These are phyloP conservation scores for Claviceps sp. DNA, from an alignment of 2,329 filamentous ascomycete genomes.

Conservation along the genomic window DNA sequence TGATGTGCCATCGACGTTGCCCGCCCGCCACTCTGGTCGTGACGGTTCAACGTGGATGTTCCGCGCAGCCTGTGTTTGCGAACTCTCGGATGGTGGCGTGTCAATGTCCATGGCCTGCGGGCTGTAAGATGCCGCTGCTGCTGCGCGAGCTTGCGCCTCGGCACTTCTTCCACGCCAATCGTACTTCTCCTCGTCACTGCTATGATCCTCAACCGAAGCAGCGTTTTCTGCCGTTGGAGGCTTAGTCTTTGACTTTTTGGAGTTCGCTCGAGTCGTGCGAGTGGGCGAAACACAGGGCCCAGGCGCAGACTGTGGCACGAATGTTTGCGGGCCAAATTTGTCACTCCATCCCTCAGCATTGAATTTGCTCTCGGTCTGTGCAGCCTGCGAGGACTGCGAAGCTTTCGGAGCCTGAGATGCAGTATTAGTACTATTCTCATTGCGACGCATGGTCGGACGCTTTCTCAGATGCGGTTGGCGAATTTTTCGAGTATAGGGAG, in stretches of 20 bases:
- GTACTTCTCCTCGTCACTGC: slow-evolving; percentile 28
- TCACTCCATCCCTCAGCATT: slow-evolving; percentile 40
- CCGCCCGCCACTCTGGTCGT: slow-evolving; percentile 45
- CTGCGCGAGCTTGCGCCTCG: slow-evolving; percentile 12
- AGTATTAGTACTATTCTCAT: slow-evolving; percentile 12
- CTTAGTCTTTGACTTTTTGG: slow-evolving; percentile 49
- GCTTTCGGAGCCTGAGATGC: slow-evolving; percentile 12
- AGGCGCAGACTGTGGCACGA: slow-evolving; percentile 31
- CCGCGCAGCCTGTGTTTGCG: slow-evolving; percentile 21
- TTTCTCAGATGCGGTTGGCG: slow-evolving; percentile 26
- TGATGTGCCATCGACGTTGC: slow-evolving; percentile 23
- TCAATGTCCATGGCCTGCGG: slow-evolving; percentile 56
- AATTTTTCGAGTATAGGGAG: slow-evolving; percentile 24
- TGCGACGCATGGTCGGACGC: slow-evolving; percentile 11
- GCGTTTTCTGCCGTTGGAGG: slow-evolving; percentile 30
- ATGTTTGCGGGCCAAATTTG: slow-evolving; percentile 41
- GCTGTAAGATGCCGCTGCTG: slow-evolving; percentile 24
- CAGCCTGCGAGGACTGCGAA: slow-evolving; percentile 8
- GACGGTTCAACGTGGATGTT: slow-evolving; percentile 46
- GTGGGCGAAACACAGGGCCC: slow-evolving; percentile 30
- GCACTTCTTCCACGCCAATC: slow-evolving; percentile 22
- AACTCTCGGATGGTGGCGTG: slow-evolving; percentile 26
- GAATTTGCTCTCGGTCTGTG: slow-evolving; percentile 24
- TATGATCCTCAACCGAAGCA: slow-evolving; percentile 33
- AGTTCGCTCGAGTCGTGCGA: slow-evolving; percentile 28